phyloP scores from a whole-genome alignment of 805 yeast species.

The Saccharomycopsis fibuligera region DNA sequence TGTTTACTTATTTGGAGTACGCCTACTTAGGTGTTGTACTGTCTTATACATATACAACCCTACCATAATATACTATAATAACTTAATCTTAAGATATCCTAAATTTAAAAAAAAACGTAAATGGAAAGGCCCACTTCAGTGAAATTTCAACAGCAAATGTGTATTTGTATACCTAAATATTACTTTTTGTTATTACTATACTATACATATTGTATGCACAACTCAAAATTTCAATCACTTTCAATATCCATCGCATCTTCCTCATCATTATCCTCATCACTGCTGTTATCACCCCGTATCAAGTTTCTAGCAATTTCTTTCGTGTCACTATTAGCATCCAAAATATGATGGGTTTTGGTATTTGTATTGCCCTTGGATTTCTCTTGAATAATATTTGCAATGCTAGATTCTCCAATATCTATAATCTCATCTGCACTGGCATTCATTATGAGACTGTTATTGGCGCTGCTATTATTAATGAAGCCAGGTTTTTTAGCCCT shows the following conservation, averaged over 20 bases:
- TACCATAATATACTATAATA: too few species aligned
- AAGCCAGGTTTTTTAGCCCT: too few species aligned
- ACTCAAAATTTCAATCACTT: neutral
- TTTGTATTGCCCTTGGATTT: neutral
- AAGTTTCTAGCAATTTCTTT: constrained; percentile 34
- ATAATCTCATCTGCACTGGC: constrained; percentile 4
- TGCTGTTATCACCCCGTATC: constrained; percentile 40
- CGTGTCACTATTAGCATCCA: neutral
- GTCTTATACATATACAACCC: too few species aligned
- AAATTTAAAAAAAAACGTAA: too few species aligned
- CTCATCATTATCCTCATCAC: constrained; percentile 46
- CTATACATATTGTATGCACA: neutral
- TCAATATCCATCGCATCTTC: constrained; percentile 5
- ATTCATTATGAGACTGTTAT: neutral
- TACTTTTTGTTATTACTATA: too few species aligned
- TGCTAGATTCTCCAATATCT: neutral
- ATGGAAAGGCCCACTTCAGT: too few species aligned
- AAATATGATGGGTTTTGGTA: neutral
- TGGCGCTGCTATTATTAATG: too few species aligned
- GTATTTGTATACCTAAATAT: too few species aligned
- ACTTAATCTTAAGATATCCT: too few species aligned
- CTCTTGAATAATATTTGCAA: neutral
- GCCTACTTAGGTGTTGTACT: too few species aligned
- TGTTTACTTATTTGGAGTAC: too few species aligned
- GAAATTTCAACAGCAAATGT: too few species aligned